Evolutionary conservation across 148 eudicot species (phyloP), one percentile per base, ranked within the genome.

Genomic region (Chenopodium suecicum): DNA sequence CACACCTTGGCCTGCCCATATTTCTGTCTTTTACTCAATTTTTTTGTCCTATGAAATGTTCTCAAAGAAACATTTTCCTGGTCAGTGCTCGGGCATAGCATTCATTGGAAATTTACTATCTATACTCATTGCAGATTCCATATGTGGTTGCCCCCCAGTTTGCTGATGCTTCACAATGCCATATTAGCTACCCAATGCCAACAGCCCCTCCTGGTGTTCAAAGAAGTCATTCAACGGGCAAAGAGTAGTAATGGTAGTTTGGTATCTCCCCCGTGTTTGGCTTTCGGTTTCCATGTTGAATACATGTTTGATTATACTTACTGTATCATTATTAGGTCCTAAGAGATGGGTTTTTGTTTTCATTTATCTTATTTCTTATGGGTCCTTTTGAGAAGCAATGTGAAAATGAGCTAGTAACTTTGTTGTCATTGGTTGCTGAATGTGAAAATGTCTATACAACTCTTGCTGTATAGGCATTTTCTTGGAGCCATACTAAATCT

Each of bases 161-260:
- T 87, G 89, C 71, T 11, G 96, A 91, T 76, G 86, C 86, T 34
- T 86, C 88, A 58, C 80, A 63, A 66, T 85, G 86, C 80, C 88
- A 64, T 74, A 74, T 74, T 74, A 83, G 85, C 82, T 90, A 92
- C 77, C 99, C 99, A 52, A 94, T 91, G 94, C 98, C 99, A 72
- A 86, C 91, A 3, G 98, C 97, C 44, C 99, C 99, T n/a, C 98
- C 99, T 37, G 99, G 99, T 79, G 99, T 93, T 54, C 94, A 92
- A 79, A 90, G 91, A 89, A 90, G 85, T 74, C 67, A 78, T 65
- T 88, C 80, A 81, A 77, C 60, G 22, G 79, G 86, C 72, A 78
- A 80, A 73, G 79, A 81, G 37, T 80, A 82, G 74, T 79, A 44
- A 17, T 41, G 70, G n/a, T 27, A 9, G 81, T 66, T 74, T 68